Evolutionary conservation across 257 asterid genomes (phyloP), one percentile per base, ranked within the genome.

Genomic region (Lycium ferocissimum): DNA sequence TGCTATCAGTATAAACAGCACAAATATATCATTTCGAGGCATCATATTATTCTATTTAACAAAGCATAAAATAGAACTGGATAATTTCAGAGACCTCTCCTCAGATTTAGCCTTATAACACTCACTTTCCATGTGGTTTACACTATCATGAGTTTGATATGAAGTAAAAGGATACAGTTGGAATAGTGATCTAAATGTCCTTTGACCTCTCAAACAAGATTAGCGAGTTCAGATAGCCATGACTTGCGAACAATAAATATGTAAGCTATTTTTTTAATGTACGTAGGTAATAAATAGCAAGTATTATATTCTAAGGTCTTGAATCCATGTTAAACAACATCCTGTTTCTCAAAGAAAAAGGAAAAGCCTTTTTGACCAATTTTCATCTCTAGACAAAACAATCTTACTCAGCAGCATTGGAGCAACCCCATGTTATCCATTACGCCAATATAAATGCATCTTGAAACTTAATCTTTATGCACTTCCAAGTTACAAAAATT

Each of bases 1-100:
- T 49, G 66, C 71, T 45, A 83, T 86, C 84, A 88, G 58, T 18
- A 85, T 9, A 67, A 53, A 15, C 33, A 53, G 62, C 62, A 53
- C 66, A 53, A 33, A 33, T 1, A 15, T 26, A 78, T 15, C 65
- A 78, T 53, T 78, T 53, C 6, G 47, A 53, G 82, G 22, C 26
- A 76, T 53, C 62, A 76, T 3, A 51, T 8, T 14, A 40, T 53
- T 65, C 33, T 26, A 26, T 26, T 26, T 26, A 26, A 26, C 33
- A 26, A 26, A 26, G 33, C 0, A 26, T 26, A 26, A 26, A 26
- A 26, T 26, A 26, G 33, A 26, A 26, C 33, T 26, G 33, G 1
- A 26, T 26, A 26, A 26, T 26, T 26, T 26, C 33, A 26, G 33
- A 26, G 33, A 26, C 33, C 33, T 26, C 33, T 26, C 33, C 33